Base-by-base conservation (phyloP, 108 stramenopile species). In the Nitzschia sp. region DNA sequence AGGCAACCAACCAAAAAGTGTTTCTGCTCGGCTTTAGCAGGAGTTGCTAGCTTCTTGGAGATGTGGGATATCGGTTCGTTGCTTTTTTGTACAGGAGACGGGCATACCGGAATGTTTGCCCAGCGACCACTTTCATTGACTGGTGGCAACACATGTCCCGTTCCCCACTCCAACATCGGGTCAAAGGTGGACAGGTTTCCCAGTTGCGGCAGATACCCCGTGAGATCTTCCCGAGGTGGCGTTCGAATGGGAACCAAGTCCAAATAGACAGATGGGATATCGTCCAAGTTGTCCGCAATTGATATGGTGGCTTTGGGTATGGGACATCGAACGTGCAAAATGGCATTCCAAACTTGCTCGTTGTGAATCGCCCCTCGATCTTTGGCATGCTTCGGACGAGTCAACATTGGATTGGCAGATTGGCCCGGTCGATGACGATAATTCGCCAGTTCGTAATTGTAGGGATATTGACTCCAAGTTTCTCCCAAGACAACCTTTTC, bases 31-130 rank as follows among this genome's bases (percentile, higher is more conserved):
- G 46, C 5, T 2, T 22, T 25, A 5, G 21, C n/a, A 14, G 26
- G 6, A 19, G 19, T 60, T 40, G 46, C 29, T 2, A 15, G 5
- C 24, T 64, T 51, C 24, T 3, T 82, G 51, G n/a, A n/a, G n/a
- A n/a, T n/a, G n/a, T n/a, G n/a, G n/a, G n/a, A n/a, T n/a, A n/a
- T n/a, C n/a, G n/a, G n/a, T 39, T 34, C 69, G 44, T 25, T 10
- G 37, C n/a, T 63, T 34, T 26, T 51, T 69, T 20, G 15, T 22
- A 63, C 14, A 6, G 78, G 51, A 25, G 65, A 51, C 29, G 41
- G 66, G 48, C 85, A 86, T 43, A 90, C 25, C 42, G 89, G 89
- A 44, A 90, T 73, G 65, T 90, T 90, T 42, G 83, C 84, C 79
- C 73, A 86, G 24, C 89, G 75, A 20, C 89, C 89, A 69, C 84